Percentiles rank a stretch among this genome's conserved stretches.
phyloP scores from a whole-genome alignment of 2,329 filamentous ascomycete species.

The Exophiala bonariae region DNA sequence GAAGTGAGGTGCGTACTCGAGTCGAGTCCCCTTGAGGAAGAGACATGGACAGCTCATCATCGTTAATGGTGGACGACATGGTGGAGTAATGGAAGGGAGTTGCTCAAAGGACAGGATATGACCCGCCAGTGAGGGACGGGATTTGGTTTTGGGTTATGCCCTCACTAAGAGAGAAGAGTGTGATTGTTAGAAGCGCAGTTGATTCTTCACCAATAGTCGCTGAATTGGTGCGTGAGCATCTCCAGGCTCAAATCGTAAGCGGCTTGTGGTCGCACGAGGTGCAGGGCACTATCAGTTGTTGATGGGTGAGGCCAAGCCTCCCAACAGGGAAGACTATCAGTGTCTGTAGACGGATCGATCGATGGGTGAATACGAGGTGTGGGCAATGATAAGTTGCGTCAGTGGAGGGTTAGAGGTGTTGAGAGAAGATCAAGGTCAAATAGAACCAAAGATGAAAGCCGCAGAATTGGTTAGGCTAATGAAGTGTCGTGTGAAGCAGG shows the following conservation, averaged over 20 bases:
- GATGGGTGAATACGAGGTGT: no score
- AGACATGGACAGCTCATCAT: slow-evolving; percentile 40
- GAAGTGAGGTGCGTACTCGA: slow-evolving; percentile 27
- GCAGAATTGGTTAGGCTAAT: slow-evolving; percentile 52
- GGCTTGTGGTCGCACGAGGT: not conserved
- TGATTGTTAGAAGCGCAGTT: not conserved
- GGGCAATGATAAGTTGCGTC: no score
- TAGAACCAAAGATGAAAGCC: slow-evolving; percentile 36
- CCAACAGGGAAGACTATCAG: no score
- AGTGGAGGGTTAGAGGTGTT: slow-evolving; percentile 28
- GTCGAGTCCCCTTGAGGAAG: slow-evolving; percentile 30
- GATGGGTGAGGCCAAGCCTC: no score
- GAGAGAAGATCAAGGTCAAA: slow-evolving; percentile 51
- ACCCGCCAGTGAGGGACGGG: not conserved
- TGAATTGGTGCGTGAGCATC: slow-evolving; percentile 21
- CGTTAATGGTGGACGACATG: slow-evolving; percentile 38
- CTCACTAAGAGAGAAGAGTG: no score
- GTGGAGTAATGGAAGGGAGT: slow-evolving; percentile 13
- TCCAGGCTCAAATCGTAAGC: slow-evolving; percentile 1
- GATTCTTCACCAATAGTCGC: slow-evolving; percentile 22
- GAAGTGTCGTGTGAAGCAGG: slow-evolving; percentile 56
- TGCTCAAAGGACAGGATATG: not conserved
- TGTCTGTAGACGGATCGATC: no score
- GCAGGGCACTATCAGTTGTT: not conserved
- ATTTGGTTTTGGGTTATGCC: not conserved